Conservation (phyloP, 2,329 filamentous ascomycete genomes). For the Cordyceps cicadae region DNA sequence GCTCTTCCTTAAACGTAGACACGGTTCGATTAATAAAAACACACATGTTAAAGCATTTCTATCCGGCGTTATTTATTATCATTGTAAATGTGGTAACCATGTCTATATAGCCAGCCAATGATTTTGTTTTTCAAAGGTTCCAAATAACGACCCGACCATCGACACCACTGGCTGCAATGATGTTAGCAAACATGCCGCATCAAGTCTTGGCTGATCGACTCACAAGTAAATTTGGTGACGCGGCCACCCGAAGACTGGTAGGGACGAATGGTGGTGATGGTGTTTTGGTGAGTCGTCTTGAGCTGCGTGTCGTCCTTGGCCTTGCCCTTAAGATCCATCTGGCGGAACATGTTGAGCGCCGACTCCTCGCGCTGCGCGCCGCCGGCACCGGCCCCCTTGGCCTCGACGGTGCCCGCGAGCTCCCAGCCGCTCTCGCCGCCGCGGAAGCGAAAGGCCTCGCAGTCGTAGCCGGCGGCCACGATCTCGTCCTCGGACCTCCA, state of each 20-base stretch:
- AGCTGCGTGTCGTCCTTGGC: slow-evolving; percentile 85
- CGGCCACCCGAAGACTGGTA: slow-evolving; percentile 59
- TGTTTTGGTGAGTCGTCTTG: slow-evolving; percentile 95
- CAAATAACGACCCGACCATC: slow-evolving; percentile 78
- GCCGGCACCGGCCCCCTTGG: slow-evolving; percentile 54
- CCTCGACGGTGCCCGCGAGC: slow-evolving; percentile 71
- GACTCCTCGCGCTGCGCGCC: slow-evolving; percentile 70
- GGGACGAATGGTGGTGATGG: slow-evolving; percentile 73
- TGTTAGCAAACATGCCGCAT: slow-evolving; percentile 16
- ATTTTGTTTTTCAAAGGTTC: slow-evolving; percentile 48
- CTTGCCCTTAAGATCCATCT: slow-evolving; percentile 98
- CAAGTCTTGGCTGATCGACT: slow-evolving; percentile 30
- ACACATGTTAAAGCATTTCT: neutral
- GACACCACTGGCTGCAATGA: slow-evolving; percentile 61
- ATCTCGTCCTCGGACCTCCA: slow-evolving; percentile 92
- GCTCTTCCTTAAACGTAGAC: slow-evolving; percentile 48
- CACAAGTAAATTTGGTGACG: slow-evolving; percentile 80
- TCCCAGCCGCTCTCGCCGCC: slow-evolving; percentile 77
- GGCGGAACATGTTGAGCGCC: slow-evolving; percentile 93
- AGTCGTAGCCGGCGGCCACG: slow-evolving; percentile 86
- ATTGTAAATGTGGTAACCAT: neutral
- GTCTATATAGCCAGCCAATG: neutral
- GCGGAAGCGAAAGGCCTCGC: slow-evolving; percentile 81
- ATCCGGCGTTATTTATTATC: neutral
- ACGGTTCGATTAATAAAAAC: neutral